Base-by-base conservation (phyloP, 1,284 basidiomycete species). In the Mycena sp. region DNA sequence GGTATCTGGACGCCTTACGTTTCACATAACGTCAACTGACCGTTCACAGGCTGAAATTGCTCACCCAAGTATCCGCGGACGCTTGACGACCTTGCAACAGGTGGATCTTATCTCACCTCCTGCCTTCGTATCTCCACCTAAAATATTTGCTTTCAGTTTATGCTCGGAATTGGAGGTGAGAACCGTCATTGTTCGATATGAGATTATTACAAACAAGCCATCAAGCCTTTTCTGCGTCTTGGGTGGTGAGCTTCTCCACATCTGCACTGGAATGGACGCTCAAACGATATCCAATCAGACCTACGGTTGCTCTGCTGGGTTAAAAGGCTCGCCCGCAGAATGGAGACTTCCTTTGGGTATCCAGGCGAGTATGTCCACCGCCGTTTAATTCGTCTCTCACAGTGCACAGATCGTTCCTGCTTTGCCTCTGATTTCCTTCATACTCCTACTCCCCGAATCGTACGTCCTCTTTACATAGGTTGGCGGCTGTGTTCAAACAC, bases 81-180 rank as follows among this genome's bases (percentile, higher is more conserved):
- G 85, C 30, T 77, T 89, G 40, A 87, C 85, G 2, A 87, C 87
- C 2, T 77, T 88, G 25, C 87, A 88, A 74, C 86, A 89, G 70
- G 76, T 76, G 49, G 4, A 67, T 57, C 17, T 30, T n/a, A n/a
- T n/a, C n/a, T n/a, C n/a, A n/a, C n/a, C n/a, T n/a, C n/a, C n/a
- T n/a, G n/a, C n/a, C n/a, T n/a, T n/a, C n/a, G n/a, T n/a, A n/a
- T n/a, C n/a, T n/a, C n/a, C n/a, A n/a, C n/a, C n/a, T n/a, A n/a
- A n/a, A n/a, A n/a, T n/a, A n/a, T n/a, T n/a, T n/a, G n/a, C n/a
- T n/a, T n/a, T 38, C 11, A 77, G 72, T 80, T 81, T 64, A 81
- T 80, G 79, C 69, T 81, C 6, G 79, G 79, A 29, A 81, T 81
- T 57, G 79, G 79, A 61, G 77, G 78, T 78, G 65, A 4, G 69